Evolutionary conservation across 306 rosid species (phyloP).

Genomic region (Hippophae rhamnoides): DNA sequence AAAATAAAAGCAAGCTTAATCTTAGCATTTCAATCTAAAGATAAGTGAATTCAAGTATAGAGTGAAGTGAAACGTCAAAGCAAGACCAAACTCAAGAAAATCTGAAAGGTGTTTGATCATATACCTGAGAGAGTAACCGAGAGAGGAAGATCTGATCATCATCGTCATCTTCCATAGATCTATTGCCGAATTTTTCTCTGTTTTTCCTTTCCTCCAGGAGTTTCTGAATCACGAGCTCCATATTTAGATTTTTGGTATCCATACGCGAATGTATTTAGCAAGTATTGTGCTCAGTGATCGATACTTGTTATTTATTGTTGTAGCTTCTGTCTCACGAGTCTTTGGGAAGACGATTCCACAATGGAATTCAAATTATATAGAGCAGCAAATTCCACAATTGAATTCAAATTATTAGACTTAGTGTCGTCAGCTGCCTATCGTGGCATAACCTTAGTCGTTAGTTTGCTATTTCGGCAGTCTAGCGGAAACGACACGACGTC

Average conservation of each 20-base stretch:
- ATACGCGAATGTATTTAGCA: constrained; percentile 12
- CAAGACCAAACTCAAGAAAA: neutral
- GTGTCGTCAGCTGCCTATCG: too few relatives aligned
- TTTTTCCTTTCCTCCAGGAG: constrained; percentile 34
- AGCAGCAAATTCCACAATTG: too few relatives aligned
- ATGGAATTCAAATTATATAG: too few relatives aligned
- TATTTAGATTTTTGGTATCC: constrained; percentile 40
- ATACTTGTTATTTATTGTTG: too few relatives aligned
- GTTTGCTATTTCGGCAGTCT: too few relatives aligned
- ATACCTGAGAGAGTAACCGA: constrained; percentile 56
- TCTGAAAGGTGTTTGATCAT: neutral
- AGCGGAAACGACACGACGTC: too few relatives aligned
- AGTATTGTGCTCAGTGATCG: too few relatives aligned
- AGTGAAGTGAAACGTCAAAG: neutral
- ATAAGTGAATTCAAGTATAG: neutral
- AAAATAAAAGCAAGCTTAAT: too few relatives aligned
- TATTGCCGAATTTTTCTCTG: constrained; percentile 9
- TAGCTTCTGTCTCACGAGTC: too few relatives aligned
- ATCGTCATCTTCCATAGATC: constrained; percentile 13
- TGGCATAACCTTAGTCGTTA: too few relatives aligned
- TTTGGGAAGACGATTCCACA: neutral
- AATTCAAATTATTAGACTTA: too few relatives aligned
- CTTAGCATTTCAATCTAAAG: too few relatives aligned
- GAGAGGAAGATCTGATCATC: constrained; percentile 45
- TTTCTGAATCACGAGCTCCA: constrained; percentile 55